Conservation (phyloP, 225 moss, liverwort and hornwort species). For the Takakia lepidozioides region DNA sequence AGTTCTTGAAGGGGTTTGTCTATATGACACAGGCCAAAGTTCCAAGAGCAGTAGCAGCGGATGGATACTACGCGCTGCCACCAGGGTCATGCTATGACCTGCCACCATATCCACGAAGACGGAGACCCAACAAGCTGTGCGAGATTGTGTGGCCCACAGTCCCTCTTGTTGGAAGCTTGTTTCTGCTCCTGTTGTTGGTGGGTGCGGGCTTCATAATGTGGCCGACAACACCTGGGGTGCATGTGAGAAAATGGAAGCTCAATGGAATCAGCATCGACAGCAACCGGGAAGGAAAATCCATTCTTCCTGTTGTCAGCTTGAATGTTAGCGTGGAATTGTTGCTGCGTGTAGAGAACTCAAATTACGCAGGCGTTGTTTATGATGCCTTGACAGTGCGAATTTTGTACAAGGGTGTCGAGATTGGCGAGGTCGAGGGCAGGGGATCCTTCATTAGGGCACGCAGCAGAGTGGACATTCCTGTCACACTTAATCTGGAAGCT, state of each 20-base stretch:
- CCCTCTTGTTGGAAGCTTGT: conserved; percentile 1
- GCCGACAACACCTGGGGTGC: conserved; percentile 55
- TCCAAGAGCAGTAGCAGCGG: conserved; percentile 44
- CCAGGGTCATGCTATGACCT: conserved; percentile 27
- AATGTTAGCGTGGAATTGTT: conserved; percentile 59
- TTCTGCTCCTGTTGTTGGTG: conserved; percentile 25
- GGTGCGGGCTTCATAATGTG: conserved; percentile 34
- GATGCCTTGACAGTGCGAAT: conserved; percentile 52
- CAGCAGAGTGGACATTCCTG: conserved; percentile 45
- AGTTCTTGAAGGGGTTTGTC: too few species aligned
- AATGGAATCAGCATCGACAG: conserved; percentile 48
- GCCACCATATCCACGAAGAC: conserved; percentile 20
- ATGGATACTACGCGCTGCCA: conserved; percentile 43
- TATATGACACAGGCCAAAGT: too few species aligned
- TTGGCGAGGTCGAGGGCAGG: conserved; percentile 49
- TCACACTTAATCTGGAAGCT: conserved; percentile 58
- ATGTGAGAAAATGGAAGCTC: conserved; percentile 53
- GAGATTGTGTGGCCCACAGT: too few species aligned
- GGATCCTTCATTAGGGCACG: conserved; percentile 43
- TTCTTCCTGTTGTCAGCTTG: conserved; percentile 60
- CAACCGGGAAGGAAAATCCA: conserved; percentile 28
- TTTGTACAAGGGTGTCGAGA: conserved; percentile 55
- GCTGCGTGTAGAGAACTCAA: conserved; percentile 57
- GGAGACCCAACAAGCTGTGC: conserved; percentile 9
- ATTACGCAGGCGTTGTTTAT: conserved; percentile 62